Evolutionary conservation across 2,329 filamentous ascomycete species (phyloP), one percentile per base, ranked within the genome.

Genomic region (Penicillium sp.): DNA sequence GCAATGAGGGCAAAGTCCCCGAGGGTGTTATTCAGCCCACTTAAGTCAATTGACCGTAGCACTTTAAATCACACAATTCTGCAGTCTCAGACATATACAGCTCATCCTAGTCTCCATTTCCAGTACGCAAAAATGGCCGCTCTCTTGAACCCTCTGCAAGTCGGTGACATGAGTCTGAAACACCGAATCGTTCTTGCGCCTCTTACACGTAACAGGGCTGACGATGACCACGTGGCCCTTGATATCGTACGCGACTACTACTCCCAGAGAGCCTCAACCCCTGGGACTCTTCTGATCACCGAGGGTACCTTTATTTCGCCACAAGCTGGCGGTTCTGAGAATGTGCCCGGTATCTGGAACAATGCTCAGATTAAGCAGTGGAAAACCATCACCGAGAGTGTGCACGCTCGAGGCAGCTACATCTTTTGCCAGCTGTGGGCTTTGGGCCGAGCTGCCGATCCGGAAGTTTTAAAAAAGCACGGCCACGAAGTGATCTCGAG

Each of bases 391-490:
- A 87, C 85, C 1, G 82, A 86, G 28, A 84, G 83, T 0, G 86
- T 91, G 0, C 89, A 91, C 71, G 79, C 79, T 19, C 88, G 88
- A 67, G 85, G 84, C 4, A 83, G 81, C 22, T 85, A 81, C 70
- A 86, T 90, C 54, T 89, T 81, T 75, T 73, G 82, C 1, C 89
- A 91, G 70, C 78, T 91, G 0, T 90, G 86, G 81, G 83, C 82
- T 0, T 77, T 86, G 6, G 88, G 89, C 3, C 83, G 89, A 3
- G 81, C 82, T 2, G 84, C 85, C 30, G 30, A 33, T 33, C 30
- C 30, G 30, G 30, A 33, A 33, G 30, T 33, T 33, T 9, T 33
- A 4, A 33, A 33, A 33, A 33, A 33, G 30, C 4, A 4, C 30
- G 30, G 30, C 30, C 30, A 33, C 30, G 9, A 33, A 33, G 30